Evolutionary conservation across 345 rosid species (phyloP).

Genomic region (Xanthoceras sorbifolium): DNA sequence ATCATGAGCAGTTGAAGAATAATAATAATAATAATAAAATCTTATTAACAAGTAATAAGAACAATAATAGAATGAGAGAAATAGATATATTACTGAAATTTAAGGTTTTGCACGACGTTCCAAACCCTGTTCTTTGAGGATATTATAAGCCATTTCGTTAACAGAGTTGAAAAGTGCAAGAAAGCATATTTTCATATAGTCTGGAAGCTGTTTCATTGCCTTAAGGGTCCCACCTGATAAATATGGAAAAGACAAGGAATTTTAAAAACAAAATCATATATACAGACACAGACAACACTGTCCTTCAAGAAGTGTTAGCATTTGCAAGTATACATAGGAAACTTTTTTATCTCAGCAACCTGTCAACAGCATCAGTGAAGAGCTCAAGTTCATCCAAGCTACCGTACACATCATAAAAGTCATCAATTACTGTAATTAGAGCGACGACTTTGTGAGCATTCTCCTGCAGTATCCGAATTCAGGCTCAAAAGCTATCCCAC

Average conservation of each 20-base stretch:
- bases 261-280: not conserved
- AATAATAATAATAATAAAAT: too few relatives aligned
- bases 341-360: slow-evolving; percentile 3
- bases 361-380: not conserved
- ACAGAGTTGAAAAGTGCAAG: slow-evolving; percentile 26
- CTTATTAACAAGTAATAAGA: too few relatives aligned
- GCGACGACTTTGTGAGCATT: not conserved
- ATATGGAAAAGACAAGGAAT: not conserved
- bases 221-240: slow-evolving; percentile 35
- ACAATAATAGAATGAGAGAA: too few relatives aligned
- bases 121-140: slow-evolving; percentile 19
- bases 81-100: slow-evolving; percentile 18
- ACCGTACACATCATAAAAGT: not conserved
- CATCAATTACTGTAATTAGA: not conserved
- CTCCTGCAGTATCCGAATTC: not conserved
- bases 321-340: too few relatives aligned
- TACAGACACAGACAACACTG: too few relatives aligned
- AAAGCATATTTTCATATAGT: slow-evolving; percentile 34
- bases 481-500: not conserved
- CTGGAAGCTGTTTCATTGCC: slow-evolving; percentile 25
- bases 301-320: too few relatives aligned
- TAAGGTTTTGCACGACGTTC: slow-evolving; percentile 9
- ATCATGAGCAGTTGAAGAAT: too few relatives aligned
- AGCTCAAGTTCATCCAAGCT: slow-evolving; percentile 16
- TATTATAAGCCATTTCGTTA: slow-evolving; percentile 24